Percentiles rank a stretch among this genome's conserved stretches.
phyloP scores from a whole-genome alignment of 2,329 filamentous ascomycete genomes.

The Fusarium nematophilum region DNA sequence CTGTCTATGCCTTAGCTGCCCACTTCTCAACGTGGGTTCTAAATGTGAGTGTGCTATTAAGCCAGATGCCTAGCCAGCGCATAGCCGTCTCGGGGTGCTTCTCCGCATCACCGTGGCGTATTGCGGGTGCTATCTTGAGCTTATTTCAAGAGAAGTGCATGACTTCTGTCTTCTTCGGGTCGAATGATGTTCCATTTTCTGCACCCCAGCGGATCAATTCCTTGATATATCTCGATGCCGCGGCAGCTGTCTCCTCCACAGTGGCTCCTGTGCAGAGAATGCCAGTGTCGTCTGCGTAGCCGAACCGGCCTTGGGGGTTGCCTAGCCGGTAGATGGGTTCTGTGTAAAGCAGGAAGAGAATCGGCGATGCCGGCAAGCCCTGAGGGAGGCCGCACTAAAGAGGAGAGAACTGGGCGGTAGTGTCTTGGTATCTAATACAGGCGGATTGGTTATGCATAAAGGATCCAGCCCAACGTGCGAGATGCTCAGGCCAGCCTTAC shows the following conservation, averaged over 20 bases:
- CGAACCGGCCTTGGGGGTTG: conserved; percentile 21
- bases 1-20: no score
- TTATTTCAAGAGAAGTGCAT: no score
- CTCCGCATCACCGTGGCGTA: no score
- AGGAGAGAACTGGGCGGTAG: conserved; percentile 1
- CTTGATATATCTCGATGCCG: conserved; percentile 11
- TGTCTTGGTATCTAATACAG: conserved; percentile 11
- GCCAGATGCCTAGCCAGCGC: no score
- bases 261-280: conserved; percentile 28
- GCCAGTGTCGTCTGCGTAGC: conserved; percentile 34
- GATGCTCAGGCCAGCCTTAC: conserved; percentile 26
- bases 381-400: conserved; percentile 20
- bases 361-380: conserved; percentile 29
- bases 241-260: conserved; percentile 19
- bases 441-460: conserved; percentile 22
- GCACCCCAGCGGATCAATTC: conserved; percentile 27
- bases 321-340: no score
- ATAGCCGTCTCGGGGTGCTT: no score
- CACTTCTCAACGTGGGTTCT: no score
- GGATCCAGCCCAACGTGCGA: conserved; percentile 20
- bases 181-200: no score
- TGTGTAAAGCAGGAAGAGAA: no score
- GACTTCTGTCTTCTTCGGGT: no score
- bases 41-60: no score
- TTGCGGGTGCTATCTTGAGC: conserved; percentile 2